Base-by-base conservation (phyloP, 345 rosid genomes). In the Hibiscus mutabilis region DNA sequence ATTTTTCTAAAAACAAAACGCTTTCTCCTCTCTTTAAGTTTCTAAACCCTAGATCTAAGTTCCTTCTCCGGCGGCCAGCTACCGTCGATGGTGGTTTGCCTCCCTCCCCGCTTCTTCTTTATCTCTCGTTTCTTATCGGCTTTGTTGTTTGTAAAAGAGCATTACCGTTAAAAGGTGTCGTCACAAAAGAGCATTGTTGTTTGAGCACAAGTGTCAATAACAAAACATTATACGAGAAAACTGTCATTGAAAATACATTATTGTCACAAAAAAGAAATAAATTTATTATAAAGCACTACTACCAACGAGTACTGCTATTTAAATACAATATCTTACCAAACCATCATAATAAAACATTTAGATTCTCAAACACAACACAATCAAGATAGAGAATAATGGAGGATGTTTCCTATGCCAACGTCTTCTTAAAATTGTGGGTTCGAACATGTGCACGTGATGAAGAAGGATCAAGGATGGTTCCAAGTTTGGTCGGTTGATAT, bases 341-440 rank as follows among this genome's bases (percentile, higher is more conserved):
- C 29, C 12, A 1, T 22, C 27, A 21, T 21, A 56, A 24, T 12
- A 16, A 58, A 58, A 24, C 61, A 12, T 24, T 9, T 13, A 58
- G 19, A 31, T 24, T 66, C 40, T 47, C n/a, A 8, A 66, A 46
- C 51, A 44, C 44, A 68, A 11, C 29, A 69, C 13, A 21, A 44
- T 55, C 52, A 56, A 2, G 35, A 14, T 3, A 56, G 22, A 35
- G 51, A 69, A 70, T 24, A 15, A 49, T 59, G 35, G 56, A 59
- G 57, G 79, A 66, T 49, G 75, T 65, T 66, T 49, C 75, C 61
- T 59, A 5, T 0, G 2, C 65, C 66, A 13, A 46, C 6, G n/a
- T n/a, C n/a, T n/a, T 33, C 6, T 33, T 33, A 33, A 33, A 33
- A 4, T 33, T 33, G 35, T 37, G 42, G 10, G 42, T 37, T 37